Base-by-base conservation (phyloP, 2,329 filamentous ascomycete species). In the Elsinoe necatrix region DNA sequence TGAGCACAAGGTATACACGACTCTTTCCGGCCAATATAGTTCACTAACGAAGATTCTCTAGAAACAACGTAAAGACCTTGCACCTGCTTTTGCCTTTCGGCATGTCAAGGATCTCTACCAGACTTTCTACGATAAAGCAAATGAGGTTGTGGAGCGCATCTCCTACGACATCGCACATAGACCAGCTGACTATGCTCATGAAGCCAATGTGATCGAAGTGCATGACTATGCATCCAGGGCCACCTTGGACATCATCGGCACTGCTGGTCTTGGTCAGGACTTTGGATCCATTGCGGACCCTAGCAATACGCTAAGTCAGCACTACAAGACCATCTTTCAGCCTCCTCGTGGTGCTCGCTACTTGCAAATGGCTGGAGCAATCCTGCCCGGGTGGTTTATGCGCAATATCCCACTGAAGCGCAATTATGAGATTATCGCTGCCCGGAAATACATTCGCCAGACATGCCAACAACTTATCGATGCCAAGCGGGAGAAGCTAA, bases 381-480 rank as follows among this genome's bases (percentile, higher is more conserved):
- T 93, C 52, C 61, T 95, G 0, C 84, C 86, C 0, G 67, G 73
- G 3, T 80, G 80, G 75, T 45, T 93, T 6, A 68, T 91, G 7
- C 71, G 71, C 5, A 72, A 68, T 2, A 69, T 96, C 0, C 91
- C 92, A 0, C 63, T 92, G 27, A 78, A 83, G 62, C 80, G 84
- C 58, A 95, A 92, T 70, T 72, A 73, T n/a, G 79, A 84, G 14
- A 74, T 91, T 21, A 66, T 75, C 7, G 71, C 71, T 3, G 83
- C 84, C 0, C 74, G 78, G 7, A 65, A 67, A 5, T 74, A 78
- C 45, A 84, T 93, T 65, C 84, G 87, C 45, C 71, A 75, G 20
- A 78, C 83, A 0, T 90, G 87, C 60, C 75, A 77, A 1, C 77
- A 85, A 43, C 76, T 95, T 31, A 84, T 96, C 62, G 73, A 72